These are phyloP conservation scores for Calonectria pseudoreteaudii DNA, from an alignment of 2,329 filamentous ascomycete species.

Conservation along the genomic window DNA sequence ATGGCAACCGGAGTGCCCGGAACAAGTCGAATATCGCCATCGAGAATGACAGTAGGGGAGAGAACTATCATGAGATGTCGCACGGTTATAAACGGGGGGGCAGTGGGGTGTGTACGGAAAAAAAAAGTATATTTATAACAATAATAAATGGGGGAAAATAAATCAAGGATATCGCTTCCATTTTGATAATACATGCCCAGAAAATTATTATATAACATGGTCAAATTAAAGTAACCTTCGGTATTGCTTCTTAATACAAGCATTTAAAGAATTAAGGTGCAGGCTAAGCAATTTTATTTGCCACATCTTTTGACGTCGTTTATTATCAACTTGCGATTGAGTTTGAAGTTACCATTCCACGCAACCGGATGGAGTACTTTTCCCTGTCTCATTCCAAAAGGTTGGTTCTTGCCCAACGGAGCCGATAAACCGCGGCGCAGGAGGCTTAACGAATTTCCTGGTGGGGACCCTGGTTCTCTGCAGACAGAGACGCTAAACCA, in stretches of 20 bases:
- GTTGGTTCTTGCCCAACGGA: background rate
- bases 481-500: background rate
- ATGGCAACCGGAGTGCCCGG: slow-evolving; percentile 48
- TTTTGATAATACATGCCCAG: background rate
- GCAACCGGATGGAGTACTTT: background rate
- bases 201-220: background rate
- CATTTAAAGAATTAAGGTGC: background rate
- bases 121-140: slow-evolving; percentile 8
- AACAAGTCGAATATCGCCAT: slow-evolving; percentile 30
- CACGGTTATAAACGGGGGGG: background rate
- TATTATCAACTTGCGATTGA: background rate
- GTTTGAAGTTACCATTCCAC: background rate
- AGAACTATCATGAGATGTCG: slow-evolving; percentile 1
- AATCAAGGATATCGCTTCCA: background rate
- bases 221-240: background rate
- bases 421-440: slow-evolving; percentile 1
- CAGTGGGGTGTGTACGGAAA: background rate
- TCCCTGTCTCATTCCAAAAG: background rate
- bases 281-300: background rate
- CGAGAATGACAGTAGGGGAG: background rate
- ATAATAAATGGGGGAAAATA: slow-evolving; percentile 7
- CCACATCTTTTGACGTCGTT: background rate
- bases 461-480: background rate
- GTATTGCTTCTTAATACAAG: background rate
- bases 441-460: background rate